Base-by-base conservation (phyloP, 192 early-diverging fungal genomes). In the Diversispora eburnea region DNA sequence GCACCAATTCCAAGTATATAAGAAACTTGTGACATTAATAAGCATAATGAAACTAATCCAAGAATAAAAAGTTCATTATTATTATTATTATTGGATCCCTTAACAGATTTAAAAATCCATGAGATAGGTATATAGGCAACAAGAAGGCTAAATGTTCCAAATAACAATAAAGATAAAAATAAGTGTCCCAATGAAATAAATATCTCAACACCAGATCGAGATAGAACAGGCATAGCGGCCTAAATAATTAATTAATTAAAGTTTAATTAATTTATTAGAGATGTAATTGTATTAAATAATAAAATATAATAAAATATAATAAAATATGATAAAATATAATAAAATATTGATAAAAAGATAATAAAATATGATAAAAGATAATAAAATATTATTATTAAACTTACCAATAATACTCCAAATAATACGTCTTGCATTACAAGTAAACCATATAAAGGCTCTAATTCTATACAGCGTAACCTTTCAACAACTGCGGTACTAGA, bases 401-500 rank as follows among this genome's bases (percentile, higher is more conserved):
- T 82, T 75, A 87, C 77, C 81, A 88, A 57, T 72, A 88, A 80
- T 42, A 88, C 79, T 20, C 85, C 84, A 17, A 84, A 61, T 10
- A 88, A 75, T 5, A 85, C 72, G 59, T 88, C 85, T 52, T 87
- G 86, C 76, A 88, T 83, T 15, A 88, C 85, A n/a, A 83, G 56
- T 15, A 85, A 58, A 0, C 86, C 86, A 77, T 85, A 87, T n/a
- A 79, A 33, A 19, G 79, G 76, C 33, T 88, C 87, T 4, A 82
- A 67, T n/a, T 88, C 83, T 47, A 79, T 59, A 20, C 70, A 75
- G 47, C 62, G 73, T 25, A 87, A 69, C 19, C 80, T 77, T 19
- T 83, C 77, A 4, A 88, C 86, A 7, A 88, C 81, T 13, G 82
- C 87, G 8, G 87, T 88, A 13, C 75, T 78, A 39, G 77, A 79